Evolutionary conservation across 768 basidiomycete species (phyloP), one percentile per base, ranked within the genome.

Genomic region (Leccinum truebloodii): DNA sequence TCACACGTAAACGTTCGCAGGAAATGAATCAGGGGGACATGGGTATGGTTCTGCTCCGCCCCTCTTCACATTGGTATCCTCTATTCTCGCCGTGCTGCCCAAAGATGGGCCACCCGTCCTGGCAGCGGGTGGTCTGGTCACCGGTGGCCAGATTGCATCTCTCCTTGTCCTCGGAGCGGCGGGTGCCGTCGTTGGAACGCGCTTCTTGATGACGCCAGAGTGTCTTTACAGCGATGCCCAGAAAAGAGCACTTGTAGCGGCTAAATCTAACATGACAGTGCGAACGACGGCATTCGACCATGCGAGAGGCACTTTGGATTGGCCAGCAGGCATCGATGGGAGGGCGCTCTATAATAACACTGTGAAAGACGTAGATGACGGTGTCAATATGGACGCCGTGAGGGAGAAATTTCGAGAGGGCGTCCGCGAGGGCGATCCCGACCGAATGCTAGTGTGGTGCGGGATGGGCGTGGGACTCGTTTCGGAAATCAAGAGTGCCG

Each of bases 11-110:
- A 51, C 18, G 54, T 6, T 30, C 59, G 18, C 57, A 93, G 92
- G 92, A 4, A 83, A 79, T 58, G 92, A 94, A 74, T 83, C 89
- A 41, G 92, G 92, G 8, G 92, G 92, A 28, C 92, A 94, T 73
- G 90, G 89, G 7, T 74, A 79, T 52, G 63, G 74, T 22, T 68
- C 78, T 44, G 83, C 88, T 7, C 81, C 83, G 39, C 84, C 91
- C 1, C 78, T 89, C 56, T 72, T 86, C 57, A 83, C 81, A 14
- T 76, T 93, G 49, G 68, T 92, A 57, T 79, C 87, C 6, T 75
- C 79, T 57, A 77, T 90, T 64, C 73, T 85, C 48, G 71, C 78
- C 39, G 75, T 72, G 12, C 62, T 85, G 18, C 70, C 79, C 4
- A 67, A 74, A 37, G 72, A 72, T 37, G 75, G 78, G 4, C 83